Evolutionary conservation across 352 stramenopile species (phyloP).

Genomic region (Globisporangium cystogenes): DNA sequence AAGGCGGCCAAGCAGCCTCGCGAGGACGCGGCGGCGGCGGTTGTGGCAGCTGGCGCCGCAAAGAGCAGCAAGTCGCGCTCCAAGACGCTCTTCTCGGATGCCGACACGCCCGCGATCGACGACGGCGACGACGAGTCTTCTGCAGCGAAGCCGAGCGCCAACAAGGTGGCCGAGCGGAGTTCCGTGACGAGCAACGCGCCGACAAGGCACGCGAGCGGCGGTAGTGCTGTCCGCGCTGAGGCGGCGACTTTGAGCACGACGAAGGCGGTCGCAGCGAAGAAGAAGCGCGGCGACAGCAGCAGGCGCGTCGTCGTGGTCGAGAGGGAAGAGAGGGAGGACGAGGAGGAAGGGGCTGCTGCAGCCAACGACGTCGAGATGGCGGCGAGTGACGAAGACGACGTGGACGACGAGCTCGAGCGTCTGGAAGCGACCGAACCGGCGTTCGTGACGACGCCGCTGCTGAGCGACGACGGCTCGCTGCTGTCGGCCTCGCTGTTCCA

Average conservation of each 20-base stretch:
- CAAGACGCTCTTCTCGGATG: conserved; percentile 6
- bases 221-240: not conserved
- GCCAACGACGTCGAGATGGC: conserved; percentile 15
- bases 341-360: not conserved
- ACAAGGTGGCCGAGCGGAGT: not conserved
- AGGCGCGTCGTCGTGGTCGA: not conserved
- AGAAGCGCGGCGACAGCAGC: not conserved
- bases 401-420: conserved; percentile 24
- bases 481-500: conserved; percentile 40
- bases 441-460: conserved; percentile 29
- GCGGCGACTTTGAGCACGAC: too few relatives aligned
- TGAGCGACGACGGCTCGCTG: conserved; percentile 34
- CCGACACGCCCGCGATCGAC: not conserved
- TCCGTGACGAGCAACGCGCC: conserved; percentile 1
- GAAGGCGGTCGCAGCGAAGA: not conserved
- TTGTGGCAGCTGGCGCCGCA: conserved; percentile 9
- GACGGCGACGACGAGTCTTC: not conserved
- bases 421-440: conserved; percentile 34
- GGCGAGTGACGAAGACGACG: conserved; percentile 12
- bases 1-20: conserved; percentile 10
- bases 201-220: conserved; percentile 1
- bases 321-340: too few relatives aligned
- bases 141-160: not conserved
- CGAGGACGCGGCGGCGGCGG: conserved; percentile 7
- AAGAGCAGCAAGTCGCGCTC: conserved; percentile 3